Evolutionary conservation across 352 stramenopile species (phyloP).

Genomic region (Pythium vanterpoolii): DNA sequence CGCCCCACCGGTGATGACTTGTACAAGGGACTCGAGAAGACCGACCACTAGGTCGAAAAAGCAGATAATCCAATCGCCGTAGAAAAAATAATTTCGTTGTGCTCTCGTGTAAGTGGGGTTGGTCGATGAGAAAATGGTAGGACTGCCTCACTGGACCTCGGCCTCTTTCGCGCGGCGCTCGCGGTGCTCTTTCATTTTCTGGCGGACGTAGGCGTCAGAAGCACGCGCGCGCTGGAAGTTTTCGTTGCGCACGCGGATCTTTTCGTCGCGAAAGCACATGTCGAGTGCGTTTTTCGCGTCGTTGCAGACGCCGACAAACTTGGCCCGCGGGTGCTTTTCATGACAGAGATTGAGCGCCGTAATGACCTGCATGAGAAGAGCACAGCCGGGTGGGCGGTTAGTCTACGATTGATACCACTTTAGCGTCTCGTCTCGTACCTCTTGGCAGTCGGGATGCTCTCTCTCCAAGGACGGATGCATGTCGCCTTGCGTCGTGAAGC

Average conservation of each 20-base stretch:
- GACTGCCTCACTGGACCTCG: neutral
- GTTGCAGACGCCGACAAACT: conserved; percentile 77
- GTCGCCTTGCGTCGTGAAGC: neutral
- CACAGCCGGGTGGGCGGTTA: neutral
- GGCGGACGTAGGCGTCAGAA: conserved; percentile 64
- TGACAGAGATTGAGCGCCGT: conserved; percentile 64
- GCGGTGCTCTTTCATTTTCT: conserved; percentile 73
- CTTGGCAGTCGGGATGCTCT: conserved; percentile 76
- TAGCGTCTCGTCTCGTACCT: conserved; percentile 31
- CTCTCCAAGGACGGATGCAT: conserved; percentile 84
- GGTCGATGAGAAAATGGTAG: no score
- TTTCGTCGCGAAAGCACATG: conserved; percentile 76
- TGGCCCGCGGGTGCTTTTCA: conserved; percentile 66
- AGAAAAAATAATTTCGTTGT: neutral
- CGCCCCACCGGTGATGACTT: conserved; percentile 58
- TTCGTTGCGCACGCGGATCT: conserved; percentile 49
- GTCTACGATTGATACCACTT: neutral
- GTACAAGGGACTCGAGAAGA: conserved; percentile 40
- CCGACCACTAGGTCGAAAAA: conserved; percentile 3
- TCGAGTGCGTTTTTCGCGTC: conserved; percentile 72
- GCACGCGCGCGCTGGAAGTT: conserved; percentile 66
- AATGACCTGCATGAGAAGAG: conserved; percentile 50
- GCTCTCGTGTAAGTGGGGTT: neutral
- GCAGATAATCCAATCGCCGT: neutral
- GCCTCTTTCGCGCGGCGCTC: conserved; percentile 37